These are phyloP conservation scores for Yarrowia bubula DNA, from an alignment of 805 yeast species.

Conservation along the genomic window DNA sequence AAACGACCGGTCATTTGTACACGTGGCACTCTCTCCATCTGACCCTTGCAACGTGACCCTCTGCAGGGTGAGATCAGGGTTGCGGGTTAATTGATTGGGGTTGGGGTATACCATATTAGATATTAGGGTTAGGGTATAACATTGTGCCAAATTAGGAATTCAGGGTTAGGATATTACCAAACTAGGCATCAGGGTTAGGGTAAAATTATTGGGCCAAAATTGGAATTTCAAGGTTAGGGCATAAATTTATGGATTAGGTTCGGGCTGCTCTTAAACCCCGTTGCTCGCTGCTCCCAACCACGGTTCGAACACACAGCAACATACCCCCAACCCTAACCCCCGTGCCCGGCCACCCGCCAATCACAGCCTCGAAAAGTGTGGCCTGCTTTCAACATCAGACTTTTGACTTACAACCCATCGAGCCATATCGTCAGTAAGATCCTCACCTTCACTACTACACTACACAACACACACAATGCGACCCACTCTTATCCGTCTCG, in stretches of 20 bases:
- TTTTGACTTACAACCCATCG: constrained; percentile 14
- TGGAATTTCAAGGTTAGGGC: too few relatives aligned
- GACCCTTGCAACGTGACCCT: too few relatives aligned
- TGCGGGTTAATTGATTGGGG: too few relatives aligned
- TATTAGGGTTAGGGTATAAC: too few relatives aligned
- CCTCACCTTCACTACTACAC: not conserved
- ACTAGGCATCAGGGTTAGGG: not conserved
- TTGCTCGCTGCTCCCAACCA: not conserved
- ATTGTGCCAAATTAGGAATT: too few relatives aligned
- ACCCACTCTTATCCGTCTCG: constrained; percentile 27
- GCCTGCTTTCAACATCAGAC: constrained; percentile 26
- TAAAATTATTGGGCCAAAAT: too few relatives aligned
- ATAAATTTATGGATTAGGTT: too few relatives aligned
- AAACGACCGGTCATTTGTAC: too few relatives aligned
- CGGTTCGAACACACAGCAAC: constrained; percentile 10
- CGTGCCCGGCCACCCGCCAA: not conserved
- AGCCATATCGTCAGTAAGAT: constrained; percentile 6
- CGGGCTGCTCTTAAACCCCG: not conserved
- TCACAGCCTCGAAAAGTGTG: constrained; percentile 12
- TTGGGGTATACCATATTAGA: too few relatives aligned
- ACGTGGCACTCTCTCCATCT: too few relatives aligned
- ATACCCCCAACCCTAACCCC: not conserved
- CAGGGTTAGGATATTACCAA: too few relatives aligned
- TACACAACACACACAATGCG: constrained; percentile 20
- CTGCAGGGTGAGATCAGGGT: too few relatives aligned